These are phyloP conservation scores for Fusarium pseudocircinatum DNA, from an alignment of 2,329 filamentous ascomycete genomes.

Conservation along the genomic window DNA sequence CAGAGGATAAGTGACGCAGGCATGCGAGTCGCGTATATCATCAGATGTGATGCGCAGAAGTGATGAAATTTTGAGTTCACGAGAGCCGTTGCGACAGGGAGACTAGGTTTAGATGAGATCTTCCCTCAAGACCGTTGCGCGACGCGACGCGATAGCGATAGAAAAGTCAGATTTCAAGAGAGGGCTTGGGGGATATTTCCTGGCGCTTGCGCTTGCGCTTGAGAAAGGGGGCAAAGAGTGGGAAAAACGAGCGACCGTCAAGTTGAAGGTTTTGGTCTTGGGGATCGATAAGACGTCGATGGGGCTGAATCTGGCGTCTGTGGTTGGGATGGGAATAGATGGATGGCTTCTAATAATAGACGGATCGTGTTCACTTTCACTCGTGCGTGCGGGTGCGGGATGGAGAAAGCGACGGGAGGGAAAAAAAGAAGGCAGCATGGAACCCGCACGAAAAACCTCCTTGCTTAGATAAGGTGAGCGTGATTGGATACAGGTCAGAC, in stretches of 20 bases:
- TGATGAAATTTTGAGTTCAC: not conserved
- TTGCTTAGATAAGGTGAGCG: conserved; percentile 31
- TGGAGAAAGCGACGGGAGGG: conserved; percentile 33
- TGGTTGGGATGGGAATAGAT: conserved; percentile 37
- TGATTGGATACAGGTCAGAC: conserved; percentile 1
- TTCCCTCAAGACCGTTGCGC: conserved; percentile 9
- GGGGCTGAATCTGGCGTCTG: conserved; percentile 46
- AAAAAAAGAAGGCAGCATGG: conserved; percentile 42
- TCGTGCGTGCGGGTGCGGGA: conserved; percentile 30
- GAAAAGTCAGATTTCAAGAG: not conserved
- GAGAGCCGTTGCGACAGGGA: conserved; percentile 7
- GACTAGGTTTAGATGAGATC: not conserved
- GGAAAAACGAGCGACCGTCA: conserved; percentile 9
- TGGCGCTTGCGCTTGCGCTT: conserved; percentile 26
- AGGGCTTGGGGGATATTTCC: not conserved
- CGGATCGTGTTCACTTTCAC: conserved; percentile 47
- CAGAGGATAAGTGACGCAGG: conserved; percentile 10
- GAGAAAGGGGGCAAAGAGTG: not conserved
- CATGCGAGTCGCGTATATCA: conserved; percentile 25
- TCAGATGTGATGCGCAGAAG: not conserved
- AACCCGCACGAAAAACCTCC: conserved; percentile 22
- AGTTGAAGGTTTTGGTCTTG: not conserved
- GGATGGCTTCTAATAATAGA: conserved; percentile 46
- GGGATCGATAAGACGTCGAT: conserved; percentile 38
- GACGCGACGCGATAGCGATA: conserved; percentile 24